phyloP scores from a whole-genome alignment of 306 rosid species.

The Canavalia gladiata region DNA sequence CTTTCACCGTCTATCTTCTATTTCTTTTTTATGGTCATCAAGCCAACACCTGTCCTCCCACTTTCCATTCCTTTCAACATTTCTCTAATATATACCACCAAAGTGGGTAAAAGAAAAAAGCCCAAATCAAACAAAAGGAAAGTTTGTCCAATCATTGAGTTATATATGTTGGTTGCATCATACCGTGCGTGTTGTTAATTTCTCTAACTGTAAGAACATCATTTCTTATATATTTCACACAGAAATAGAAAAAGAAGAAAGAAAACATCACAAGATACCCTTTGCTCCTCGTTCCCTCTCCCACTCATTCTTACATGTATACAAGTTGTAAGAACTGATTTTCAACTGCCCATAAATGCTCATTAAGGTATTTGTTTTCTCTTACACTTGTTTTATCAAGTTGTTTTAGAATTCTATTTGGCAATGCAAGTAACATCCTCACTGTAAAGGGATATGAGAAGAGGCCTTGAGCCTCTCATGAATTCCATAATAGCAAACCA shows the following conservation, averaged over 20 bases:
- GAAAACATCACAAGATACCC: conserved; percentile 42
- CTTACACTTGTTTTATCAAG: background rate
- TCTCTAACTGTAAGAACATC: background rate
- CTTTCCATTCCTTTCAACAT: background rate
- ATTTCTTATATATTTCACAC: background rate
- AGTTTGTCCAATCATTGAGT: conserved; percentile 35
- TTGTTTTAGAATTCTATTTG: conserved; percentile 13
- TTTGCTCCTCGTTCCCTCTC: conserved; percentile 1
- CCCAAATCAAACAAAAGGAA: background rate
- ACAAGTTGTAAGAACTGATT: conserved; percentile 14
- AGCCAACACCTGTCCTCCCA: conserved; percentile 6
- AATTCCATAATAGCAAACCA: conserved; percentile 28
- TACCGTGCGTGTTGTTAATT: background rate
- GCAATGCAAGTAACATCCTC: conserved; percentile 46
- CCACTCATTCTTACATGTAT: conserved; percentile 9
- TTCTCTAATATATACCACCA: background rate
- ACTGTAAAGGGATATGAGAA: conserved; percentile 52
- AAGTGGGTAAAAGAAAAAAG: background rate
- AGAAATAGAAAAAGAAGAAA: conserved; percentile 19
- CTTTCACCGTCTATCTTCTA: no score
- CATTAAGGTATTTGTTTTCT: conserved; percentile 31
- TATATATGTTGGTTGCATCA: conserved; percentile 28
- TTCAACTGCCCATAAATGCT: conserved; percentile 43
- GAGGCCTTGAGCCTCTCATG: conserved; percentile 48
- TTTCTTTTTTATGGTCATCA: no score